These are phyloP conservation scores for Penicillium olsonii DNA, from an alignment of 2,329 filamentous ascomycete genomes.

Conservation along the genomic window DNA sequence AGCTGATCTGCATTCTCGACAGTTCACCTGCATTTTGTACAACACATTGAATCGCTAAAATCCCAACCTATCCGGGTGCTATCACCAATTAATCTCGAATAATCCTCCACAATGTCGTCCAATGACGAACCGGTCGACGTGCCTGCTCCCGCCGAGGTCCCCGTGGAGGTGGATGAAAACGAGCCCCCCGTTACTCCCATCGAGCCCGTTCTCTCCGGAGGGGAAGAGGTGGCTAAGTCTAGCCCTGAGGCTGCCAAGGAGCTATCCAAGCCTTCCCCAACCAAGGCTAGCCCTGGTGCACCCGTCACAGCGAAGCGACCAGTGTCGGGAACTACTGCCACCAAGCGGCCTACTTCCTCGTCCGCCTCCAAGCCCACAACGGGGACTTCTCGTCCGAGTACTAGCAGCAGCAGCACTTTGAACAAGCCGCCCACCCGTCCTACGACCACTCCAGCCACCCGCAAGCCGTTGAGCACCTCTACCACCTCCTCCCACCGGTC, in stretches of 20 bases:
- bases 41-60: not conserved
- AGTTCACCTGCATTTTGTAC: not conserved
- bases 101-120: constrained; percentile 33
- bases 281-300: constrained; percentile 33
- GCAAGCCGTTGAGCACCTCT: constrained; percentile 40
- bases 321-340: constrained; percentile 34
- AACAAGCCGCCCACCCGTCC: constrained; percentile 50
- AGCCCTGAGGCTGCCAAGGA: constrained; percentile 42
- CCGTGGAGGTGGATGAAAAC: constrained; percentile 28
- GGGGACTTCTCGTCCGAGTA: constrained; percentile 29
- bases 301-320: constrained; percentile 36
- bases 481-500: constrained; percentile 43
- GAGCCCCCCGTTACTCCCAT: constrained; percentile 38
- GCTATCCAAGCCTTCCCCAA: constrained; percentile 31
- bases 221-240: constrained; percentile 33
- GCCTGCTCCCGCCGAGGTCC: constrained; percentile 23
- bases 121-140: constrained; percentile 32
- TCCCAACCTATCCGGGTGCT: not conserved
- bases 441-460: constrained; percentile 31
- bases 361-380: constrained; percentile 33
- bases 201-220: constrained; percentile 36
- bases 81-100: not conserved
- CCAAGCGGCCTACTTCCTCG: constrained; percentile 40
- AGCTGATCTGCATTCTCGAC: not conserved
- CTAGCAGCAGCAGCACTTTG: constrained; percentile 41